These are phyloP conservation scores for Naganishia albida DNA, from an alignment of 1,284 basidiomycete genomes.

Conservation along the genomic window DNA sequence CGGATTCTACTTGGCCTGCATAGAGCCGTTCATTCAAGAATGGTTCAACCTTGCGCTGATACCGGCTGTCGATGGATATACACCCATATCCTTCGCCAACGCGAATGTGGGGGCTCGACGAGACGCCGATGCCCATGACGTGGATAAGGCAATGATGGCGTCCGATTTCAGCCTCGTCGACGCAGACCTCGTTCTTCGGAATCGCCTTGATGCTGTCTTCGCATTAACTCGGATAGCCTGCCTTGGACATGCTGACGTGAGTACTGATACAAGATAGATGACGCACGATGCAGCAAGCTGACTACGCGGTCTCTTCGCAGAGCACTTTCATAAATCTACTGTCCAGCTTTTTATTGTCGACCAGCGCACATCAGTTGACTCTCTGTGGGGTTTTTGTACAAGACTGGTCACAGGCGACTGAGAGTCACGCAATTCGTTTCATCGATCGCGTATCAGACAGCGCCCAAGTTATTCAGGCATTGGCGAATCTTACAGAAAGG, in stretches of 20 bases:
- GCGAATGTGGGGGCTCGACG: slow-evolving; percentile 26
- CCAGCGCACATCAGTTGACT: slow-evolving; percentile 88
- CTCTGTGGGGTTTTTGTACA: slow-evolving; percentile 80
- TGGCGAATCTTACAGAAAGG: slow-evolving; percentile 63
- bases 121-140: slow-evolving; percentile 74
- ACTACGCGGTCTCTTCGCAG: slow-evolving; percentile 5
- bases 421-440: background rate
- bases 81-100: background rate
- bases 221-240: slow-evolving; percentile 75
- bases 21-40: slow-evolving; percentile 49
- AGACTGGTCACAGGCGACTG: slow-evolving; percentile 67
- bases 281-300: background rate
- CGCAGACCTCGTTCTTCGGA: slow-evolving; percentile 76
- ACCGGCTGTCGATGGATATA: slow-evolving; percentile 64
- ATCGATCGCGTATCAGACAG: background rate
- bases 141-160: slow-evolving; percentile 92
- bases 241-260: slow-evolving; percentile 66
- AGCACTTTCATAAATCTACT: slow-evolving; percentile 62
- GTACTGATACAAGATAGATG: slow-evolving; percentile 33
- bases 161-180: slow-evolving; percentile 87
- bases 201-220: slow-evolving; percentile 75
- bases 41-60: slow-evolving; percentile 92
- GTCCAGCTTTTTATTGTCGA: slow-evolving; percentile 75
- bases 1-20: slow-evolving; percentile 49
- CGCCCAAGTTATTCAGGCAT: slow-evolving; percentile 2